Percentiles rank a stretch among this genome's conserved stretches.
These are phyloP conservation scores for Boletales sp. DNA, from an alignment of 768 basidiomycete genomes.

Conservation along the genomic window DNA sequence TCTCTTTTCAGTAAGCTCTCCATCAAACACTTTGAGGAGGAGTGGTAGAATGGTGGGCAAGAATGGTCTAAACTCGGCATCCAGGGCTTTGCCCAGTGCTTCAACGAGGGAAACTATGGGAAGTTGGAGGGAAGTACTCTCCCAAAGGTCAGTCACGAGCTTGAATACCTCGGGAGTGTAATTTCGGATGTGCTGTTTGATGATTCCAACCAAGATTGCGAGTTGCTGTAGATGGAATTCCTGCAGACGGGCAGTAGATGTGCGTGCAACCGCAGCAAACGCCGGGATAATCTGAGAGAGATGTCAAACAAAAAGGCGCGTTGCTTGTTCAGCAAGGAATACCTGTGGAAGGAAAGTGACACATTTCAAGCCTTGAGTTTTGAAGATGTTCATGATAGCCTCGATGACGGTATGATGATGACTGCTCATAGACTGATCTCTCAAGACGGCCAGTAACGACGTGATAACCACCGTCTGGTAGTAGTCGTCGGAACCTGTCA, in stretches of 20 bases:
- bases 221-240: constrained; percentile 95
- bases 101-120: constrained; percentile 92
- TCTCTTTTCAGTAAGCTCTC: constrained; percentile 78
- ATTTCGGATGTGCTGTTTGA: constrained; percentile 95
- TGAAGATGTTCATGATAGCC: constrained; percentile 98
- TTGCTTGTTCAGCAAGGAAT: constrained; percentile 5
- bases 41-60: constrained; percentile 86
- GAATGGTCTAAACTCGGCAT: constrained; percentile 97
- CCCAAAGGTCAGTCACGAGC: constrained; percentile 90
- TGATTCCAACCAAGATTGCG: constrained; percentile 90
- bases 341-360: constrained; percentile 94
- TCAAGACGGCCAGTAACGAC: constrained; percentile 79
- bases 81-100: constrained; percentile 86
- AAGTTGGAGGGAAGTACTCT: constrained; percentile 75
- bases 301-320: constrained; percentile 7
- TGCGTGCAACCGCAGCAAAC: constrained; percentile 83
- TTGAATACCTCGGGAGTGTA: constrained; percentile 83
- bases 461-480: constrained; percentile 96
- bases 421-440: constrained; percentile 80
- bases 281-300: constrained; percentile 82
- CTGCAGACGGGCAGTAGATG: constrained; percentile 76
- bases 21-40: constrained; percentile 87
- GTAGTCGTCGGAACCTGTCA: constrained; percentile 83
- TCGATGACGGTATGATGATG: constrained; percentile 95
- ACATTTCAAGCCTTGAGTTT: constrained; percentile 95